These are phyloP conservation scores for Carex scoparia DNA, from an alignment of 176 grass and related monocot species.

Conservation along the genomic window DNA sequence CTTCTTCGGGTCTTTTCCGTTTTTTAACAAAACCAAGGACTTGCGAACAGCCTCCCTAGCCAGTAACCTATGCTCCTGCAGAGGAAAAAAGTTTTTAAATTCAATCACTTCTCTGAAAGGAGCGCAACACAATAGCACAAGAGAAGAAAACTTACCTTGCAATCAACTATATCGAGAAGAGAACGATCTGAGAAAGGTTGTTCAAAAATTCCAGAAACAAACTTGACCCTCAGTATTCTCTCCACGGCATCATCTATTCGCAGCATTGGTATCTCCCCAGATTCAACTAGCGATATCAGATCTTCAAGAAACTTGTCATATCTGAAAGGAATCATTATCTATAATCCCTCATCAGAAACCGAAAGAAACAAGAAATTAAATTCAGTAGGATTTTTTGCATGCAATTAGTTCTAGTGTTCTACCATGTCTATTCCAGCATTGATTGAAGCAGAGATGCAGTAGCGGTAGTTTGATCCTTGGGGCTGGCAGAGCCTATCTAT, in stretches of 20 bases:
- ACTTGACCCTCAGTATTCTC: constrained; percentile 89
- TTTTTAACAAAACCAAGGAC: constrained; percentile 90
- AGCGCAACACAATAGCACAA: background rate
- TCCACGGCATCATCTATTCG: constrained; percentile 79
- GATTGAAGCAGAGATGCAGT: constrained; percentile 68
- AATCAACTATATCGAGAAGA: constrained; percentile 53
- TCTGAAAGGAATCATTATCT: constrained; percentile 90
- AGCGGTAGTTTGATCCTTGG: constrained; percentile 66
- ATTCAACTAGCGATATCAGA: constrained; percentile 75
- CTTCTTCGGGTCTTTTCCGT: constrained; percentile 57
- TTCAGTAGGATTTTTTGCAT: background rate
- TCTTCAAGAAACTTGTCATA: constrained; percentile 87
- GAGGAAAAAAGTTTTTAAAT: background rate
- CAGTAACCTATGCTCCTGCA: constrained; percentile 67
- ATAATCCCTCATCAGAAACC: constrained; percentile 32
- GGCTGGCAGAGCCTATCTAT: constrained; percentile 76
- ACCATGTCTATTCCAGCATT: constrained; percentile 98
- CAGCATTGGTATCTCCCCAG: constrained; percentile 54
- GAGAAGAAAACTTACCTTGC: constrained; percentile 43
- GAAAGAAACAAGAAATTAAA: constrained; percentile 6
- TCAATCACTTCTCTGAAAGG: background rate
- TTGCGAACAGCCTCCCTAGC: constrained; percentile 76
- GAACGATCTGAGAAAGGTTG: constrained; percentile 72
- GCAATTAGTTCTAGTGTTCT: constrained; percentile 45
- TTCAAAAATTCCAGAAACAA: constrained; percentile 82